Conservation (phyloP, 805 yeast genomes). For the Tetrapisispora nanseiensis region DNA sequence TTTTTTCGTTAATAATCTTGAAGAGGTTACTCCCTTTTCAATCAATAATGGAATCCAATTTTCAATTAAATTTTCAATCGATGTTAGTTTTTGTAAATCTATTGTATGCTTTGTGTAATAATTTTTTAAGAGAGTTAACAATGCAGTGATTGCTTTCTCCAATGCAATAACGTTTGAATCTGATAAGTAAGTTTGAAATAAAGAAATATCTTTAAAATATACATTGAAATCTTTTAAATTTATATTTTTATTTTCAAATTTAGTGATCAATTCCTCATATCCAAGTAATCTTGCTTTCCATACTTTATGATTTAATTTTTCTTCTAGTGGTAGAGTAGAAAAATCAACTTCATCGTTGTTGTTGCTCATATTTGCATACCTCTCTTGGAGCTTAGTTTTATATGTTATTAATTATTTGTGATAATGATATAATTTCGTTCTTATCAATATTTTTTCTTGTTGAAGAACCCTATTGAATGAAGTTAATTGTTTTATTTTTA, state of each 20-base stretch:
- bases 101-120: slow-evolving; percentile 1
- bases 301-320: slow-evolving; percentile 55
- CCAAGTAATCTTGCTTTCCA: slow-evolving; percentile 87
- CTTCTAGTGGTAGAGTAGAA: slow-evolving; percentile 52
- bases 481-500: too few species aligned
- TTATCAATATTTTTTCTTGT: too few species aligned
- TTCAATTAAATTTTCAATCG: slow-evolving; percentile 1
- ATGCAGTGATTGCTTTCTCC: slow-evolving; percentile 60
- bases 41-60: slow-evolving; percentile 36
- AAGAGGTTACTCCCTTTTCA: slow-evolving; percentile 74
- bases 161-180: slow-evolving; percentile 90
- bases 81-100: not conserved
- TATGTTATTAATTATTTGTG: too few species aligned
- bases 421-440: too few species aligned
- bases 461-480: too few species aligned
- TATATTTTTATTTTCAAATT: slow-evolving; percentile 38
- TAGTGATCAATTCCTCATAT: slow-evolving; percentile 53
- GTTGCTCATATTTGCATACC: slow-evolving; percentile 4
- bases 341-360: slow-evolving; percentile 47
- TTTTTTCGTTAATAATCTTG: slow-evolving; percentile 64
- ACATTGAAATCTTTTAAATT: slow-evolving; percentile 5
- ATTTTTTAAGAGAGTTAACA: slow-evolving; percentile 17
- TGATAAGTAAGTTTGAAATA: slow-evolving; percentile 47
- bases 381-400: too few species aligned
- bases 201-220: slow-evolving; percentile 43